Evolutionary conservation across 2,329 filamentous ascomycete genomes (phyloP), one percentile per base, ranked within the genome.

Genomic region (Beauveria australis): DNA sequence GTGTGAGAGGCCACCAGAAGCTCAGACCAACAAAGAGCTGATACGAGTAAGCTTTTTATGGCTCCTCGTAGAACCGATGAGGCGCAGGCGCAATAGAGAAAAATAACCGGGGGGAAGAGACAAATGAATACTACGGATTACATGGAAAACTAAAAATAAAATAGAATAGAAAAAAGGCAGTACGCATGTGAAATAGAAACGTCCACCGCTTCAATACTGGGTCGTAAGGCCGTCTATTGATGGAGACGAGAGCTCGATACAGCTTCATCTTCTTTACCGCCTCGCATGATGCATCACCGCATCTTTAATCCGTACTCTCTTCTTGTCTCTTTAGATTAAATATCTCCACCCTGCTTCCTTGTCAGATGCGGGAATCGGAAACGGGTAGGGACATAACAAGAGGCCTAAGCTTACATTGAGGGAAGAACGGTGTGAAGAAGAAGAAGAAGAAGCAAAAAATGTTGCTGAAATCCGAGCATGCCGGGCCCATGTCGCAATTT

Each of bases 21-120:
- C 57, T 60, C 49, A 53, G 57, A 47, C 57, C 57, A 60, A 53
- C 51, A 53, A 16, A 41, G 26, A 48, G 14, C 18, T 30, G 48
- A 41, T 57, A 57, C 54, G 54, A 48, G 44, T 57, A 58, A 51
- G 55, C 46, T 4, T 51, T 51, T 43, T 41, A 43, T 43, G 55
- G 55, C 33, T 22, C 55, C 24, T 37, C 33, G 33, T 37, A 37
- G 33, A 12, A 12, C 30, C 30, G 53, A 16, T 10, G 53, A 56
- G 53, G 53, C 53, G 53, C 53, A 56, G 53, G 19, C 14, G 33
- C 14, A 9, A 49, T 26, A 4, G 30, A 33, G 18, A 19, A 33
- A 28, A 54, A 5, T 40, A 51, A 33, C 18, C 48, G 26, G 26
- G 16, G 24, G 14, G 1, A 16, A 37, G 30, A 37, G 33, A 37